A percentile compares a stretch with the other conserved stretches of the same genome.
phyloP scores from a whole-genome alignment of 2,329 filamentous ascomycete genomes.

The Fusarium temperatum region DNA sequence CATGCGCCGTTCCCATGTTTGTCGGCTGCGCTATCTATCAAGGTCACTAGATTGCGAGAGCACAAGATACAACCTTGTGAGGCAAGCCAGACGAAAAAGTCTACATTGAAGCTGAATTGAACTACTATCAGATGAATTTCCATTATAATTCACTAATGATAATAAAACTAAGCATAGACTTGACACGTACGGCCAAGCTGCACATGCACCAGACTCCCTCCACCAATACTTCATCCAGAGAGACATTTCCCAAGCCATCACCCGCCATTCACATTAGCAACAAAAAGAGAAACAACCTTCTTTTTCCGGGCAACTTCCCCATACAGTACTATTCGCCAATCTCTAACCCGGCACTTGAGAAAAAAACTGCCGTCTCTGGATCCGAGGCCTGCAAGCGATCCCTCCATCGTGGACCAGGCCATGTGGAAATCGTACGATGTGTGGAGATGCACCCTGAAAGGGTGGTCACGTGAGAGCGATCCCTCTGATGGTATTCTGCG shows the following conservation, averaged over 20 bases:
- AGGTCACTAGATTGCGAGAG: neutral
- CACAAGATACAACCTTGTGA: neutral
- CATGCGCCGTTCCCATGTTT: neutral
- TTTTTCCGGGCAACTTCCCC: neutral
- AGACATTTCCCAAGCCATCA: neutral
- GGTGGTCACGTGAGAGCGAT: conserved; percentile 25
- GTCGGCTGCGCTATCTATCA: neutral
- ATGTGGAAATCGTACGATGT: conserved; percentile 39
- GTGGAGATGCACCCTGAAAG: conserved; percentile 27
- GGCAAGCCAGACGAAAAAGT: fast-evolving
- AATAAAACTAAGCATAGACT: neutral
- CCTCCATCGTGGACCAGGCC: conserved; percentile 10
- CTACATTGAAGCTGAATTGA: neutral
- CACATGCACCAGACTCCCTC: neutral
- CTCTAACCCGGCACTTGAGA: neutral
- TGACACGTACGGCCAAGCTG: no score
- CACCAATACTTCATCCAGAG: neutral
- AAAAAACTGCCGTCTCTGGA: neutral
- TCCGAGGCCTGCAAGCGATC: conserved; percentile 10
- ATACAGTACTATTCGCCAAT: neutral
- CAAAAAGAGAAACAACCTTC: neutral
- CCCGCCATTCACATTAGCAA: neutral
- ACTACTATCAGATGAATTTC: no score
- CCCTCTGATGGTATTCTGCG: neutral
- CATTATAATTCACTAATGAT: neutral